These are phyloP conservation scores for Leucosporidium yakuticum DNA, from an alignment of 768 basidiomycete genomes.

Conservation along the genomic window DNA sequence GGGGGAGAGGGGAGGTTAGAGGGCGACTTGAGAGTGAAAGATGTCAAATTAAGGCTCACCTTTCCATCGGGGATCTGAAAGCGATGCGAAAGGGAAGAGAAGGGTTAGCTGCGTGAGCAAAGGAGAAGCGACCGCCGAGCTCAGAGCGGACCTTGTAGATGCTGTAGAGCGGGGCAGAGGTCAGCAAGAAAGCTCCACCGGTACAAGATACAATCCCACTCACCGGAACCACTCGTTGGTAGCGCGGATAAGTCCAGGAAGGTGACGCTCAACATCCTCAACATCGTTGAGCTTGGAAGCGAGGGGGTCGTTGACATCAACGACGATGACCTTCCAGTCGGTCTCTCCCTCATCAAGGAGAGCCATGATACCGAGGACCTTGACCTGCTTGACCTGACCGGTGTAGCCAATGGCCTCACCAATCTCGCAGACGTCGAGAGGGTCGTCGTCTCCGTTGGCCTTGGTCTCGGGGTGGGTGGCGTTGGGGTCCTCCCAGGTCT, in stretches of 20 bases:
- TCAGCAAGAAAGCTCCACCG: neutral
- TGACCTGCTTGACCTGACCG: conserved; percentile 99
- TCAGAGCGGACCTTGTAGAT: conserved; percentile 75
- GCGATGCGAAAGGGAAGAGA: neutral
- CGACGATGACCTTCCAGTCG: conserved; percentile 99
- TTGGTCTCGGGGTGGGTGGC: conserved; percentile 89
- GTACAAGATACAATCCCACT: conserved; percentile 10
- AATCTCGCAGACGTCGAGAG: conserved; percentile 98
- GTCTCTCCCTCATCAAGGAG: conserved; percentile 98
- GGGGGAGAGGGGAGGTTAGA: too few species aligned
- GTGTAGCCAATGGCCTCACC: conserved; percentile 96
- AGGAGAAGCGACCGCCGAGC: neutral
- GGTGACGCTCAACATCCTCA: conserved; percentile 96
- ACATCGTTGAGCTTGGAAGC: conserved; percentile 96
- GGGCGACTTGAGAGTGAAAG: too few species aligned
- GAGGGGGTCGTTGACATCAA: conserved; percentile 90
- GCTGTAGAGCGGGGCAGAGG: conserved; percentile 47
- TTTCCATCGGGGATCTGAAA: conserved; percentile 64
- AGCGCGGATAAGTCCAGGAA: conserved; percentile 91
- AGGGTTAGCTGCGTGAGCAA: neutral
- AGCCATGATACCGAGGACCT: conserved; percentile 99
- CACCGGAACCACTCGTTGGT: conserved; percentile 99
- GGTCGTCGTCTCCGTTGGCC: conserved; percentile 98
- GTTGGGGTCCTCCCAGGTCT: conserved; percentile 98
- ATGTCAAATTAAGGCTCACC: conserved; percentile 26